A percentile compares a stretch with the other conserved stretches of the same genome.
Evolutionary conservation across 805 yeast species (phyloP).

Genomic region (Candida sphagnicola): DNA sequence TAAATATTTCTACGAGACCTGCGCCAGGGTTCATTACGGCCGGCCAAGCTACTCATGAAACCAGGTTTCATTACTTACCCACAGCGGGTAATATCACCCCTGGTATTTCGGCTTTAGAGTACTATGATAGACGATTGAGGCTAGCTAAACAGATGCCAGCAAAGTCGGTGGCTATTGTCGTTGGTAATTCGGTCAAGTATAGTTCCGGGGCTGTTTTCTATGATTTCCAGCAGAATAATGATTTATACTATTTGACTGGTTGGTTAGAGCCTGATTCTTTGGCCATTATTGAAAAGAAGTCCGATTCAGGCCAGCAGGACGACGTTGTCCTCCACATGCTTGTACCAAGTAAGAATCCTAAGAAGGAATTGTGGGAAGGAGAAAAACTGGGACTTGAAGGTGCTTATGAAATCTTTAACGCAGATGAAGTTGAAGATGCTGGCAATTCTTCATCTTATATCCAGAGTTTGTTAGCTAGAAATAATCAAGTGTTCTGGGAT

Average conservation of each 20-base stretch:
- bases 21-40: slow-evolving; percentile 35
- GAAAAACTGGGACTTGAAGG: slow-evolving; percentile 83
- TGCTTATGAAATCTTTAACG: slow-evolving; percentile 79
- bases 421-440: slow-evolving; percentile 65
- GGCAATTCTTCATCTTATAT: slow-evolving; percentile 42
- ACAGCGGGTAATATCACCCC: slow-evolving; percentile 80
- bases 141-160: slow-evolving; percentile 57
- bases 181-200: slow-evolving; percentile 68
- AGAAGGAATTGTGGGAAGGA: slow-evolving; percentile 93
- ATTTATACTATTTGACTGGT: slow-evolving; percentile 83
- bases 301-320: slow-evolving; percentile 40
- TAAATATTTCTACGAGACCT: slow-evolving; percentile 21
- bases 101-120: slow-evolving; percentile 82
- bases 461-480: slow-evolving; percentile 43
- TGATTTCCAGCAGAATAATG: slow-evolving; percentile 89
- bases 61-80: slow-evolving; percentile 70
- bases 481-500: slow-evolving; percentile 57
- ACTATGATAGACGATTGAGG: slow-evolving; percentile 63
- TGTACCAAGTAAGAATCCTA: slow-evolving; percentile 78
- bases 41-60: slow-evolving; percentile 88
- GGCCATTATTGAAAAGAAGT: slow-evolving; percentile 60
- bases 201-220: slow-evolving; percentile 91
- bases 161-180: slow-evolving; percentile 65
- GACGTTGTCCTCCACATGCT: slow-evolving; percentile 68
- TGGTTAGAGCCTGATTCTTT: slow-evolving; percentile 88